Evolutionary conservation across 2,329 filamentous ascomycete species (phyloP).

Genomic region (Sarocladiaceae sp.): DNA sequence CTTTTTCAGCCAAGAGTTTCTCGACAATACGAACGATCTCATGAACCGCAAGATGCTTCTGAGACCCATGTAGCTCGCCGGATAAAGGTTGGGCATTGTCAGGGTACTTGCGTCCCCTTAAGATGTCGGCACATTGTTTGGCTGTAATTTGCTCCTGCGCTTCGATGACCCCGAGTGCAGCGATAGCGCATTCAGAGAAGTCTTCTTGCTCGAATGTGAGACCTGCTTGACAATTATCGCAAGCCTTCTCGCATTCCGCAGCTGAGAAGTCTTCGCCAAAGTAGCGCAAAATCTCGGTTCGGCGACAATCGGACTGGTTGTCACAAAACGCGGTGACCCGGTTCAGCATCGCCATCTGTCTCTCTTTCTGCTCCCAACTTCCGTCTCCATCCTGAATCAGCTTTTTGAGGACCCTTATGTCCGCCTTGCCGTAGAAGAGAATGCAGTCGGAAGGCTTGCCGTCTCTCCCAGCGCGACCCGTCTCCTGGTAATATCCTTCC

Average conservation of each 20-base stretch:
- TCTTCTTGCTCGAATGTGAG: conserved; percentile 69
- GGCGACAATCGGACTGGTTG: conserved; percentile 80
- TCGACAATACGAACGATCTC: conserved; percentile 85
- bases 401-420: conserved; percentile 67
- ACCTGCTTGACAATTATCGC: conserved; percentile 84
- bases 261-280: conserved; percentile 81
- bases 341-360: conserved; percentile 80
- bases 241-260: conserved; percentile 67
- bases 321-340: conserved; percentile 86
- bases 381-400: conserved; percentile 84
- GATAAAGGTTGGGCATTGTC: conserved; percentile 51
- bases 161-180: conserved; percentile 65
- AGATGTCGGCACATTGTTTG: conserved; percentile 77
- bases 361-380: conserved; percentile 71
- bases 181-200: conserved; percentile 69
- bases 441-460: conserved; percentile 85
- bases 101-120: conserved; percentile 65
- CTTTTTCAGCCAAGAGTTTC: conserved; percentile 67
- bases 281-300: conserved; percentile 86
- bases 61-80: conserved; percentile 62
- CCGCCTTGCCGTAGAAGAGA: conserved; percentile 79
- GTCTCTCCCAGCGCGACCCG: conserved; percentile 88
- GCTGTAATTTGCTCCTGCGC: conserved; percentile 63
- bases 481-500: conserved; percentile 98
- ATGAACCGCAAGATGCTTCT: conserved; percentile 61